Base-by-base conservation (phyloP, 2,329 filamentous ascomycete species). In the Beauveria pseudobassiana region DNA sequence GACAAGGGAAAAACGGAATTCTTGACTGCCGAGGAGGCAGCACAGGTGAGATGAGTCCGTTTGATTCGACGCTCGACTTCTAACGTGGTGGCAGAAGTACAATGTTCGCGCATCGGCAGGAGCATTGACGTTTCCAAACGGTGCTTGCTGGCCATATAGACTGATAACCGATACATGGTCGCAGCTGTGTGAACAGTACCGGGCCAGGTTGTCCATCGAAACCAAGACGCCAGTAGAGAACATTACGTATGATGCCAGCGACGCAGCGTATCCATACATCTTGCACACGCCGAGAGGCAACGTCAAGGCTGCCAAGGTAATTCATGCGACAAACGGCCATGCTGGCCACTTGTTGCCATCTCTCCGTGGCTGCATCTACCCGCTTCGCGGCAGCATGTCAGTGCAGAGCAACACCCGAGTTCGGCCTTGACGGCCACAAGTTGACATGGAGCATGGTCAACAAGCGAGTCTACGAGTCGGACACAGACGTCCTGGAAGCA, bases 271-370 rank as follows among this genome's bases (percentile, higher is more conserved):
- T 18, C 69, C 71, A 2, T 73, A 73, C 45, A 62, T 63, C 2
- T 26, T 78, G 2, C 62, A 63, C 3, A 79, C 77, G 0, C 26
- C 71, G 0, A 71, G 76, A 30, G 77, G 77, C 3, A 52, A 62
- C 0, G 66, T 79, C 42, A 65, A 66, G 28, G 72, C 72, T 3
- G 64, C 51, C 1, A 71, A 74, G 4, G 68, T 80, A 5, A 66
- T 77, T 4, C 72, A 80, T 63, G 76, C 75, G 63, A 79, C 76
- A 3, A 79, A 80, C 58, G 76, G 68, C 1, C 72, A 75, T 60
- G 69, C 71, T 3, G 74, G 72, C 0, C 76, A 79, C 63, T 70
- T 80, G 5, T 65, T 79, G 1, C 77, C 78, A 0, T 62, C 61
- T 0, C 65, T 80, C 1, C 67, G 72, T 3, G 76, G 76, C 0